Base-by-base conservation (phyloP, 345 rosid species). In the Alliaria petiolata region DNA sequence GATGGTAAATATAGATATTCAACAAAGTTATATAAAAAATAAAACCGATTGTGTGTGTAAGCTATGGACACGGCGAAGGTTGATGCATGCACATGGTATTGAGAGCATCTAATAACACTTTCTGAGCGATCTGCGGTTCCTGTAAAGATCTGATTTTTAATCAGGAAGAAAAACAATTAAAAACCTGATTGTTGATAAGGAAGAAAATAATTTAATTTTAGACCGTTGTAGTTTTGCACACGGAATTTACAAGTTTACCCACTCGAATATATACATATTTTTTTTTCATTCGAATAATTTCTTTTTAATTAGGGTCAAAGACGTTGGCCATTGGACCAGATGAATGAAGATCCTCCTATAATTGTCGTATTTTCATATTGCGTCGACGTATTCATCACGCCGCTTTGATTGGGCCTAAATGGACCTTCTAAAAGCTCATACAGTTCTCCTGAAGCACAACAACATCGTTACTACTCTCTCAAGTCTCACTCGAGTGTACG, bases 111-210 rank as follows among this genome's bases (percentile, higher is more conserved):
- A 51, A 4, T 11, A 19, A 52, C 57, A 62, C 20, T 69, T 53
- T 54, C 79, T 69, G 69, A 69, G 75, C 70, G 79, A 75, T 75
- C 79, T 75, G 79, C 79, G 65, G 51, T 50, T 45, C 20, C 69
- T 61, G 74, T 75, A 68, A 75, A 75, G 70, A 75, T 69, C 59
- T 54, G 70, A 16, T 60, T 15, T 65, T 30, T 39, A 49, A 66
- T 74, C 42, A 64, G 50, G 44, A 65, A 65, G 20, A 42, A 62
- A n/a, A 11, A 73, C 20, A 55, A 19, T 44, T 17, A 42, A 44
- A 3, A 17, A 8, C 15, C 40, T 55, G 5, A 25, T 25, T 40
- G 39, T 38, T 36, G 17, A 35, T 57, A 20, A 60, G 15, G 45
- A 39, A 26, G 15, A 22, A 12, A 20, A 39, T 57, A 43, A 20